Evolutionary conservation across 306 rosid genomes (phyloP), one percentile per base, ranked within the genome.

Genomic region (Malus sieversii): DNA sequence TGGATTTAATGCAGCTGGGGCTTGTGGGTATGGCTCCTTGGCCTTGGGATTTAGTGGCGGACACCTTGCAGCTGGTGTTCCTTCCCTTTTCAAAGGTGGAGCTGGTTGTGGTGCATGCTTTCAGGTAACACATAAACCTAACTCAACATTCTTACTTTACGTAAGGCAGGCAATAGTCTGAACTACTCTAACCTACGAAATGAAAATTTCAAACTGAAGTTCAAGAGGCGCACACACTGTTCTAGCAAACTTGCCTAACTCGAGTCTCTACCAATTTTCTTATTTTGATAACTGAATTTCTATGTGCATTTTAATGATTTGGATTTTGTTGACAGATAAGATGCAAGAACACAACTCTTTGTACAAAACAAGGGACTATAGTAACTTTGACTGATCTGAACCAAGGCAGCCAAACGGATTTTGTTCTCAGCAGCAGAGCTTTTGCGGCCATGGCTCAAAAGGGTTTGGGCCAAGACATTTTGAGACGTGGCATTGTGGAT

Each of bases 81-180:
- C 93, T 79, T 67, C 96, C 1, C 84, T 95, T 20, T 95, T 81
- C 86, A 84, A 83, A 70, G 52, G 86, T 32, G 99, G 99, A 75
- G 93, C 91, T 11, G 97, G 88, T 22, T 95, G 99, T 73, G 99
- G 99, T 66, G 88, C 97, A 0, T 95, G 99, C 66, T 92, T 89
- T 78, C 96, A 90, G 92, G 98, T 94, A 1, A 14, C 22, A 1
- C 18, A 57, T 57, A 20, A 22, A 8, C 62, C 0, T 9, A 8
- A 57, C 1, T 57, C 61, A 32, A 33, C 46, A 66, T 40, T 58
- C 4, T 1, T 72, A 32, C 35, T 32, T 32, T 6, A 48, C 55
- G 16, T 48, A 18, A 4, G 19, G 20, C 55, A 42, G 45, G 55
- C 1, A 57, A 57, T 9, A 1, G 62, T 57, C 27, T 57, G 8